Percentiles rank a stretch among this genome's conserved stretches.
These are phyloP conservation scores for Pholiota molesta DNA, from an alignment of 768 basidiomycete genomes.

Conservation along the genomic window DNA sequence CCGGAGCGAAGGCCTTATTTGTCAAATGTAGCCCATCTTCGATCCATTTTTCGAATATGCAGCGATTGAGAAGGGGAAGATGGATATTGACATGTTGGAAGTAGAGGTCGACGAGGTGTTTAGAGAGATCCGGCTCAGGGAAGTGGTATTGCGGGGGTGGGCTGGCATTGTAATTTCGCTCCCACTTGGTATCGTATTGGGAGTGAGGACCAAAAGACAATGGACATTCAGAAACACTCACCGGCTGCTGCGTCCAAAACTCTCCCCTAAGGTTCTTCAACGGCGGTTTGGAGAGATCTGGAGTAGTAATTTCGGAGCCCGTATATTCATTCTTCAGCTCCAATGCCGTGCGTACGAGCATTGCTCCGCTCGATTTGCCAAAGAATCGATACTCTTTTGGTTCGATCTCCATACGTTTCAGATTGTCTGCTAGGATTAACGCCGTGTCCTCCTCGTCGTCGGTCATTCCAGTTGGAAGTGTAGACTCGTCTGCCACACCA, in stretches of 20 bases:
- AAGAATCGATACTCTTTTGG: slow-evolving; percentile 48
- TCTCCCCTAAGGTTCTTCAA: slow-evolving; percentile 31
- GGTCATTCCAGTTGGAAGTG: slow-evolving; percentile 19
- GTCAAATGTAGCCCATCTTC: slow-evolving; percentile 49
- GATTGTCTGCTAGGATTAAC: slow-evolving; percentile 37
- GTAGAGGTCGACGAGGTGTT: slow-evolving; percentile 60
- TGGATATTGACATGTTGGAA: slow-evolving; percentile 61
- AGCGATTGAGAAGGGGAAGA: slow-evolving; percentile 73
- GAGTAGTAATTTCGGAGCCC: slow-evolving; percentile 31
- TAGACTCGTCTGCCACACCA: slow-evolving; percentile 20
- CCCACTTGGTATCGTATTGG: slow-evolving; percentile 36
- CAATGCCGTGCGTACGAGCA: slow-evolving; percentile 57
- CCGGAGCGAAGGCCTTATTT: slow-evolving; percentile 56
- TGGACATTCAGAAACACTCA: slow-evolving; percentile 22
- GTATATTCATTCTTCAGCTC: slow-evolving; percentile 61
- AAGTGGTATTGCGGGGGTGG: slow-evolving; percentile 39
- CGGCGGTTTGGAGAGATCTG: neutral
- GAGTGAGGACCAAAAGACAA: neutral
- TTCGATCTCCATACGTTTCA: slow-evolving; percentile 36
- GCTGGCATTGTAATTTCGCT: slow-evolving; percentile 23
- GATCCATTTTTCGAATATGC: slow-evolving; percentile 60
- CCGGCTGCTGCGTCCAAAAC: slow-evolving; percentile 41
- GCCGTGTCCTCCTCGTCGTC: slow-evolving; percentile 39
- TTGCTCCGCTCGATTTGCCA: slow-evolving; percentile 58
- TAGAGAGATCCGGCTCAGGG: slow-evolving; percentile 54